These are phyloP conservation scores for Saccharomyces hybrid DNA, from an alignment of 1,139 yeast genomes.

Conservation along the genomic window DNA sequence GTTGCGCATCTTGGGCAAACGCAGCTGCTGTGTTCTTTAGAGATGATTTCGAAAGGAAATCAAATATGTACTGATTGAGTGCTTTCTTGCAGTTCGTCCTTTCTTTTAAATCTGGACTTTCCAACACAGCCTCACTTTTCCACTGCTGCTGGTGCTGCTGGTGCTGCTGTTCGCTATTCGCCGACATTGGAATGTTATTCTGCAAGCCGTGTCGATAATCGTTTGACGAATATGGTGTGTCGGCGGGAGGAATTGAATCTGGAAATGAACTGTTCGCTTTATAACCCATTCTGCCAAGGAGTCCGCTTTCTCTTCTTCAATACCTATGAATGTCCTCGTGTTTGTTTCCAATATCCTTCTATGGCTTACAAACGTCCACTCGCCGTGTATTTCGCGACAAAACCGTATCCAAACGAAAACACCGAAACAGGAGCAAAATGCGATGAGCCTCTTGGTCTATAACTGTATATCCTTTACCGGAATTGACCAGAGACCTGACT, in stretches of 20 bases:
- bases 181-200: neutral
- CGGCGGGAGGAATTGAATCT: neutral
- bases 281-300: neutral
- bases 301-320: neutral
- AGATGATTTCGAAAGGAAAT: constrained; percentile 70
- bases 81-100: constrained; percentile 33
- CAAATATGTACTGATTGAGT: constrained; percentile 79
- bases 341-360: neutral
- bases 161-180: constrained; percentile 1
- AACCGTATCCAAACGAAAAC: neutral
- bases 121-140: neutral
- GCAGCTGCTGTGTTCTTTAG: constrained; percentile 63
- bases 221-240: neutral
- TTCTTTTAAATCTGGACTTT: neutral
- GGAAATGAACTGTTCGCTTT: neutral
- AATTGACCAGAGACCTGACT: neutral
- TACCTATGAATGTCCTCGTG: neutral
- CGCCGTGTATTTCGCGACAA: neutral
- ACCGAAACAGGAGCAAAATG: neutral
- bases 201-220: neutral
- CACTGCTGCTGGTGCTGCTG: constrained; percentile 3
- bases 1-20: constrained; percentile 67
- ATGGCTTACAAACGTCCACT: neutral
- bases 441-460: neutral
- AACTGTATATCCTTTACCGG: neutral